Base-by-base conservation (phyloP, 306 rosid species). In the Fragaria nilgerrensis region DNA sequence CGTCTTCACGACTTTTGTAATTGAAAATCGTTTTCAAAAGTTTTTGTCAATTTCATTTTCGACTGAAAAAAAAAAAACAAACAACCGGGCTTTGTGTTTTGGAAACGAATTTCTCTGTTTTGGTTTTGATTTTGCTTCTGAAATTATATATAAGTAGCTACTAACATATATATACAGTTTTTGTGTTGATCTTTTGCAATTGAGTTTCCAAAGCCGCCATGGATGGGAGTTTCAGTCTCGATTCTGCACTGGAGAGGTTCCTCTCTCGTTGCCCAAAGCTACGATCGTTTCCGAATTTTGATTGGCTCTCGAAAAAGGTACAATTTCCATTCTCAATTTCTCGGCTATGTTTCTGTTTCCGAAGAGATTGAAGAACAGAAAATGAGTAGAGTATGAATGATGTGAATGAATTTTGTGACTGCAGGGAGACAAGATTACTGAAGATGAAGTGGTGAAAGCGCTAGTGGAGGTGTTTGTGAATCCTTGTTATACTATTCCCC, bases 241-340 rank as follows among this genome's bases (percentile, higher is more conserved):
- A 84, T 27, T 84, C 85, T 37, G 78, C 97, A 16, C 85, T 94
- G 55, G 86, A 82, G 81, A 84, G 90, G 65, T 88, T 94, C 66
- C 87, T 92, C 69, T 82, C 82, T 32, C 94, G 96, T 71, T 90
- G 92, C 78, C 93, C 96, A 3, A 79, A 88, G 84, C 96, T 94
- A n/a, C 84, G 69, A 67, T 58, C 79, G 5, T 80, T 65, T 73
- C 86, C 89, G 2, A 81, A 68, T 70, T 73, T 89, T 73, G 82
- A 68, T 55, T 72, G 65, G 5, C 77, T 90, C 5, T 39, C 44
- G 14, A 81, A 52, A 48, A 80, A 79, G 96, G 98, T 89, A 83
- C 34, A 1, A 2, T 15, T 1, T 66, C 34, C 16, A 3, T 8
- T 2, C 14, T 12, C 37, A 9, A 6, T 68, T 70, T 4, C n/a